phyloP scores from a whole-genome alignment of 306 rosid genomes.

The Sechiopsis laciniata region DNA sequence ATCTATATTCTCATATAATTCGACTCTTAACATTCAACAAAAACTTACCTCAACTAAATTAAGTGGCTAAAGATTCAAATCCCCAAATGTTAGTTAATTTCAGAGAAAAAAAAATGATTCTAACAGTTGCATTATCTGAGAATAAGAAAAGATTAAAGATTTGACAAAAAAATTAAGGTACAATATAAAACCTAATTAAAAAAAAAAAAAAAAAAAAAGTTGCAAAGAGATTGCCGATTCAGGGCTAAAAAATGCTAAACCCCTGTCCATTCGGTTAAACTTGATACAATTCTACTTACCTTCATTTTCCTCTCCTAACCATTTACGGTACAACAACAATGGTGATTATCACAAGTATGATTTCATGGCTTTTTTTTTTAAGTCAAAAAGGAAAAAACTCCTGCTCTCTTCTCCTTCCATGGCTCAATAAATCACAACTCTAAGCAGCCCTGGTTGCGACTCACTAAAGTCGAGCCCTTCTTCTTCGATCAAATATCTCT shows the following conservation, averaged over 20 bases:
- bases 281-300: constrained; percentile 50
- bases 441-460: constrained; percentile 84
- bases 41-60: no score
- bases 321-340: constrained; percentile 88
- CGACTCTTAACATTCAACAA: no score
- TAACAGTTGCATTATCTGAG: not conserved
- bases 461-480: constrained; percentile 83
- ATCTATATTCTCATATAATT: no score
- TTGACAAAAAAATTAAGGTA: constrained; percentile 41
- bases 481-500: constrained; percentile 83
- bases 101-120: not conserved
- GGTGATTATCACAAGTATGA: constrained; percentile 46
- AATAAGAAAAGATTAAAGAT: not conserved
- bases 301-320: constrained; percentile 39
- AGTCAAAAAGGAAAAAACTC: constrained; percentile 46
- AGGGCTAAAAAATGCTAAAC: constrained; percentile 36
- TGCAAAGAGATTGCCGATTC: constrained; percentile 3
- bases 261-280: constrained; percentile 39
- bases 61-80: no score
- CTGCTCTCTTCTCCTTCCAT: constrained; percentile 28
- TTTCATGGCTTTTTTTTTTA: constrained; percentile 37
- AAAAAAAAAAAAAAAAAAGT: constrained; percentile 23
- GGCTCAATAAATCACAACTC: constrained; percentile 68
- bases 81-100: no score
- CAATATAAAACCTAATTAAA: constrained; percentile 45